Evolutionary conservation across 2,329 filamentous ascomycete genomes (phyloP), one percentile per base, ranked within the genome.

Genomic region (Xylariaceae sp.): DNA sequence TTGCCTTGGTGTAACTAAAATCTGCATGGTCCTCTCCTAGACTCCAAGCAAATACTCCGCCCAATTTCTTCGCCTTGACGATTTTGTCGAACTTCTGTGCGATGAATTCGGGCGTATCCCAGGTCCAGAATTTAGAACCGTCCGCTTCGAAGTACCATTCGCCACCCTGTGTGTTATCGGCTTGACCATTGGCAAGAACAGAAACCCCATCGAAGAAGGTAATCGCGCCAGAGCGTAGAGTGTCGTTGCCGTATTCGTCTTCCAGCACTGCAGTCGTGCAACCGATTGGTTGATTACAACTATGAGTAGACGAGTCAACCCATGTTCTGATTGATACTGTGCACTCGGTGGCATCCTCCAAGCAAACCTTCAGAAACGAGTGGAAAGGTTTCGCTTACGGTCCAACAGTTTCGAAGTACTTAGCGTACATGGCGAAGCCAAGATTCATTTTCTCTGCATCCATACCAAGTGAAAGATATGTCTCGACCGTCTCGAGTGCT

Each of bases 81-180:
- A 91, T 76, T 5, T 77, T 66, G 3, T 75, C 69, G 52, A 89
- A 82, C 71, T 91, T 91, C 51, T 73, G 71, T 12, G 66, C 60
- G 46, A 91, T 84, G 12, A 83, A 75, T 7, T 75, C 73, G 0
- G 78, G 74, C 0, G 83, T 87, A 54, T 91, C 88, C 74, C 84
- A 90, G 0, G 85, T 85, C 88, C 88, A 91, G 78, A 87, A 91
- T 36, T 31, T 86, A 65, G 48, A 78, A 70, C 58, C 81, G 74
- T 5, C 71, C 57, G 65, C 53, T 62, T 91, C 88, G 75, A 81
- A 88, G 69, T 82, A 90, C 65, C 86, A 89, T 64, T 84, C 79
- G 0, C 86, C 88, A 17, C 86, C 87, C 2, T 72, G 69, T 2
- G 70, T 58, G 2, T 76, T 67, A 57, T 90, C 87, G 31, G 82